Evolutionary conservation across 2,329 filamentous ascomycete genomes (phyloP), one percentile per base, ranked within the genome.

Genomic region (Hypomyces rosellus): DNA sequence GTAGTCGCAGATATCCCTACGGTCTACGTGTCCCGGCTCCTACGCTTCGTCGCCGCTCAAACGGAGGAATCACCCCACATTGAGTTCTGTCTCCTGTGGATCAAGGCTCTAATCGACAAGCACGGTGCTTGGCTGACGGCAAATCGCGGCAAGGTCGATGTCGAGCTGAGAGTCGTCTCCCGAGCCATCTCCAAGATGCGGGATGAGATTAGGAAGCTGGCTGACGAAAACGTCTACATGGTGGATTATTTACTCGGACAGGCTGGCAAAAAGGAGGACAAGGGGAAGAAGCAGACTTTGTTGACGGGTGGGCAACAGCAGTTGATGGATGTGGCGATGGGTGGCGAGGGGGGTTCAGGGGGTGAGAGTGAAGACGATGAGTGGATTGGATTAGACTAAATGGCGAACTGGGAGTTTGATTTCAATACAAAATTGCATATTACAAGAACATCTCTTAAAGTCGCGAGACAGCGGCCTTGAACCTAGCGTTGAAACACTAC

Each of bases 41-140:
- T 99, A 45, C 86, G 89, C 42, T 95, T 96, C 57, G 86, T 97
- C 6, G 90, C 90, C 2, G 79, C 86, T 9, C 88, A 95, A 62
- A 88, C 89, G 1, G 92, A 97, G 61, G 84, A 92, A 63, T 91
- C 86, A 2, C 92, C 91, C 2, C 92, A 96, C 73, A 79, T 99
- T 4, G 93, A 99, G 70, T 95, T 97, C 69, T 95, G 93, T 61
- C 73, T 99, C 41, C 73, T 92, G 8, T 99, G 93, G 93, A 87
- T 96, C 62, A 88, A 93, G 67, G 83, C 88, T 1, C 71, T 86
- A 34, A 75, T 97, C 52, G 86, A 87, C 60, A 84, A 83, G 59
- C 92, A 97, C 65, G 93, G 93, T 34, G 78, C 86, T 18, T 92
- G 86, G 76, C 77, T 99, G 60, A 87, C 89, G 52, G 86, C 91